Conservation (phyloP, 805 yeast species). For the Cyberlindnera euphorbiiphila region DNA sequence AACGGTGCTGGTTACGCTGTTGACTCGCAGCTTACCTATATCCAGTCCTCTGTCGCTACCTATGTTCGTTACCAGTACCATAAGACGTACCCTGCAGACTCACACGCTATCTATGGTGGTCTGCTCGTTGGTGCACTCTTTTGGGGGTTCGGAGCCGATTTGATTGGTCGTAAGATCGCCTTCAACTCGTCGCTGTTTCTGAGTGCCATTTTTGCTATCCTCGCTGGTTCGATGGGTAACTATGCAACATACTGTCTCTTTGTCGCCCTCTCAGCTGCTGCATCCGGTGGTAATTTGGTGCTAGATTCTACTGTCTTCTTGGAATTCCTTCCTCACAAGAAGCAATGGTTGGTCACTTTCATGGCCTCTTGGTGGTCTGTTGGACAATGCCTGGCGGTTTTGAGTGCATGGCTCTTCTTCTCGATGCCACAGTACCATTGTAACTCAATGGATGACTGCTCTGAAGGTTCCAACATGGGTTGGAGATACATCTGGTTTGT, state of each 20-base stretch:
- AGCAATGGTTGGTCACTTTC: constrained; percentile 47
- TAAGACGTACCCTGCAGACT: constrained; percentile 37
- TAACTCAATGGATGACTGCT: constrained; percentile 39
- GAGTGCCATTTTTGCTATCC: constrained; percentile 41
- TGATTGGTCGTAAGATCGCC: constrained; percentile 47
- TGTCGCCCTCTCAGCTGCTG: constrained; percentile 40
- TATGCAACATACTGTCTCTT: constrained; percentile 46
- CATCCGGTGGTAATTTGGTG: constrained; percentile 51
- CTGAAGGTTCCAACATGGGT: constrained; percentile 43
- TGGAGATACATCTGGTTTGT: constrained; percentile 55
- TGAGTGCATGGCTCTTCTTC: constrained; percentile 49
- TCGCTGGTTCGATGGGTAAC: constrained; percentile 45
- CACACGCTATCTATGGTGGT: constrained; percentile 45
- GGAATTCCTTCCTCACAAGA: constrained; percentile 44
- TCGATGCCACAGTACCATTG: constrained; percentile 41
- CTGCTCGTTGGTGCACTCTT: constrained; percentile 44
- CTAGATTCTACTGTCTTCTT: constrained; percentile 46
- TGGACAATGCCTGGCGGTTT: constrained; percentile 47
- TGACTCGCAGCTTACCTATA: constrained; percentile 44
- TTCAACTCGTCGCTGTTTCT: constrained; percentile 44
- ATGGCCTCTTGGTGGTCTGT: constrained; percentile 56
- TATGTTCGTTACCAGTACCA: constrained; percentile 45
- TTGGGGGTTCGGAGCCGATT: constrained; percentile 51
- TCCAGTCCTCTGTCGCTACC: constrained; percentile 42
- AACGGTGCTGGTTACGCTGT: constrained; percentile 51